phyloP scores from a whole-genome alignment of 306 rosid species.

The Malus sieversii region DNA sequence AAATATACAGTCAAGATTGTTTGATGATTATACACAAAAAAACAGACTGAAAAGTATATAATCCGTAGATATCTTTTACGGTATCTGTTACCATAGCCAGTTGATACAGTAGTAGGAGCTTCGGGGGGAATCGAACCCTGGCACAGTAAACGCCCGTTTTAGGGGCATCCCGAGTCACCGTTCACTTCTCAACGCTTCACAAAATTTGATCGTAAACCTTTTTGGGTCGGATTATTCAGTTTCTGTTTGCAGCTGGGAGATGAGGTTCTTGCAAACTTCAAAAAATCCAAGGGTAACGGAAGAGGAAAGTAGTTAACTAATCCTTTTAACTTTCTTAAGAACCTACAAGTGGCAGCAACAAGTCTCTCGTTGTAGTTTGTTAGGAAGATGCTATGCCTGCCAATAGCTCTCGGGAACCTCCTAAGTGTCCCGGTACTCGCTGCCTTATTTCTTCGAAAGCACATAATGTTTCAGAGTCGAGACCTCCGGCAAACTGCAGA shows the following conservation, averaged over 20 bases:
- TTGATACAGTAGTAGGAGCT: neutral
- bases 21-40: neutral
- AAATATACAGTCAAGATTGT: neutral
- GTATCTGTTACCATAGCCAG: neutral
- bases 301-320: neutral
- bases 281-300: neutral
- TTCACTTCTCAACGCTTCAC: neutral
- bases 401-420: constrained; percentile 50
- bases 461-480: constrained; percentile 77
- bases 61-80: neutral
- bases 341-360: neutral
- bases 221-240: neutral
- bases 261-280: neutral
- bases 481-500: constrained; percentile 87
- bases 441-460: constrained; percentile 80
- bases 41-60: neutral
- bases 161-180: neutral
- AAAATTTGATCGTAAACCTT: neutral
- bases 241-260: neutral
- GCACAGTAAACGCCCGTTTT: neutral
- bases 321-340: neutral
- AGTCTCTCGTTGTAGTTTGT: neutral
- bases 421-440: constrained; percentile 47
- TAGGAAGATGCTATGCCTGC: constrained; percentile 54
- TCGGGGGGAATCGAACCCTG: too few species aligned